Evolutionary conservation across 768 basidiomycete genomes (phyloP).

Genomic region (Asterophora lycoperdoides): DNA sequence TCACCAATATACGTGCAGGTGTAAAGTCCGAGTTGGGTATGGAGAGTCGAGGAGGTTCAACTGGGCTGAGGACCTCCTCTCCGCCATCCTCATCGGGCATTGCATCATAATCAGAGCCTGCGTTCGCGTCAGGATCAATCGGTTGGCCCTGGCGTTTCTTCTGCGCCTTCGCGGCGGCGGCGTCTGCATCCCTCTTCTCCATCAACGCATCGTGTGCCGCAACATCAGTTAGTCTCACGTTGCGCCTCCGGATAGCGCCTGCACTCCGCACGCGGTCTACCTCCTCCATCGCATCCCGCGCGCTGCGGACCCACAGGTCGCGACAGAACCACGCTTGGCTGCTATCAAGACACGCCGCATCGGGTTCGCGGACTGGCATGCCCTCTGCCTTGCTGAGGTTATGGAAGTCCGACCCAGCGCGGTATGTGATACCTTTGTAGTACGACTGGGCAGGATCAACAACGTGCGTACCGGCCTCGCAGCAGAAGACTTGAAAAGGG

Average conservation of each 20-base stretch:
- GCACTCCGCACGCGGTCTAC: constrained; percentile 36
- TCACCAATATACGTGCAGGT: constrained; percentile 89
- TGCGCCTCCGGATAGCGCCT: constrained; percentile 25
- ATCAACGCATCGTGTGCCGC: constrained; percentile 30
- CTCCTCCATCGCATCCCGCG: constrained; percentile 68
- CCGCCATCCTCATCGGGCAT: constrained; percentile 65
- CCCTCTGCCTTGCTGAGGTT: constrained; percentile 68
- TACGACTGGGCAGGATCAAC: constrained; percentile 95
- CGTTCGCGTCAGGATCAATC: constrained; percentile 72
- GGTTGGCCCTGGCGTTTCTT: constrained; percentile 25
- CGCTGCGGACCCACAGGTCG: constrained; percentile 92
- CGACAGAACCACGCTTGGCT: constrained; percentile 98
- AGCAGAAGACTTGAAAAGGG: constrained; percentile 98
- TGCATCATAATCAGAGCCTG: constrained; percentile 84
- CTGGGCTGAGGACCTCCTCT: constrained; percentile 35
- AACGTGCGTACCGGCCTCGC: constrained; percentile 96
- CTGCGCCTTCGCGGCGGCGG: constrained; percentile 18
- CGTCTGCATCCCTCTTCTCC: constrained; percentile 30
- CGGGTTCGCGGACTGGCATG: constrained; percentile 56
- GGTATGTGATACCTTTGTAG: constrained; percentile 85
- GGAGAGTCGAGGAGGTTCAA: constrained; percentile 39
- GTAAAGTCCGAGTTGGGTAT: constrained; percentile 88
- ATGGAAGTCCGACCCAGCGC: constrained; percentile 75
- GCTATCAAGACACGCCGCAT: constrained; percentile 90
- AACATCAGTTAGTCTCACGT: constrained; percentile 27